A percentile compares a stretch with the other conserved stretches of the same genome.
Conservation (phyloP, 164 flowering plant species). For the Sextonia rubra region DNA sequence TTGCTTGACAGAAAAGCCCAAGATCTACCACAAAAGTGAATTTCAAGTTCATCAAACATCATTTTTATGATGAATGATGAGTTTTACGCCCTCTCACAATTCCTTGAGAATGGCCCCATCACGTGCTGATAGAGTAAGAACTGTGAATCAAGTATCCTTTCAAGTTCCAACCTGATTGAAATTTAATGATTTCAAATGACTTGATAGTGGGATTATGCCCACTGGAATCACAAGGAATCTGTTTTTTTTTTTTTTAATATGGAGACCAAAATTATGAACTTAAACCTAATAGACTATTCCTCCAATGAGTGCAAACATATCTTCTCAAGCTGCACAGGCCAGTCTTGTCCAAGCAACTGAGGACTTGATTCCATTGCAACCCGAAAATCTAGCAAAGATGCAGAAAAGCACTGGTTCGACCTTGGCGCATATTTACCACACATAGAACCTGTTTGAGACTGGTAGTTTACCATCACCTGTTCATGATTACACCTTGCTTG, state of each 20-base stretch:
- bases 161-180: not conserved
- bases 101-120: not conserved
- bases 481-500: conserved; percentile 33
- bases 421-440: conserved; percentile 24
- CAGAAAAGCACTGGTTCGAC: conserved; percentile 15
- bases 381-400: conserved; percentile 52
- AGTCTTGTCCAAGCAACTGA: conserved; percentile 63
- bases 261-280: not conserved
- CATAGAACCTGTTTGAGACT: conserved; percentile 10
- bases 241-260: not conserved
- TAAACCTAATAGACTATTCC: conserved; percentile 28
- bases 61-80: not conserved
- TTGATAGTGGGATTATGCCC: not conserved
- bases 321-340: conserved; percentile 71
- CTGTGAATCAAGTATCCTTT: not conserved
- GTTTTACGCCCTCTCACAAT: no score
- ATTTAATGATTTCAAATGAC: not conserved
- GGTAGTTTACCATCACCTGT: conserved; percentile 11
- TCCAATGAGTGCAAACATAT: conserved; percentile 35
- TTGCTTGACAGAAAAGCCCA: conserved; percentile 3
- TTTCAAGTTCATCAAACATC: conserved; percentile 2
- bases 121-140: not conserved
- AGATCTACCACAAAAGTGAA: conserved; percentile 10
- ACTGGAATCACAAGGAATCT: not conserved
- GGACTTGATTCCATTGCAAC: conserved; percentile 73